Evolutionary conservation across 2,329 filamentous ascomycete genomes (phyloP).

Genomic region (Pseudogymnoascus sp.): DNA sequence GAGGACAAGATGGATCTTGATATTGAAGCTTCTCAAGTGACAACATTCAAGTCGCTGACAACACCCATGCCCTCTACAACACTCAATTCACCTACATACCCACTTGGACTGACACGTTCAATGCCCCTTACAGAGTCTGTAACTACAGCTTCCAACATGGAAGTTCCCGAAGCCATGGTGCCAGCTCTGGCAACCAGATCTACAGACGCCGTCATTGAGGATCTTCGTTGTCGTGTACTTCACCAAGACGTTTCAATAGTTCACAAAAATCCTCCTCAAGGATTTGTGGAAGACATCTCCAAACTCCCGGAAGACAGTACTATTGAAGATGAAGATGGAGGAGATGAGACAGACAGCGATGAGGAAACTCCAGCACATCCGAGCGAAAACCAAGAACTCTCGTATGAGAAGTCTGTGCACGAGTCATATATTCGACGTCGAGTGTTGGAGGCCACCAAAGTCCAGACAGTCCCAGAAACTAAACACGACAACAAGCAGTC

Average conservation of each 20-base stretch:
- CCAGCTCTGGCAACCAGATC: conserved; percentile 21
- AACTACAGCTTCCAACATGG: neutral
- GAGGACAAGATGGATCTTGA: neutral
- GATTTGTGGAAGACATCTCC: neutral
- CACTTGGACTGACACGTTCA: neutral
- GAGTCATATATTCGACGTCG: conserved; percentile 34
- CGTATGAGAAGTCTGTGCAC: conserved; percentile 41
- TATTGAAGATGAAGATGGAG: neutral
- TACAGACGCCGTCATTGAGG: conserved; percentile 24
- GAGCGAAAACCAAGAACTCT: neutral
- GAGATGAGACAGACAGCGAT: conserved; percentile 13
- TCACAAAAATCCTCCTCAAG: neutral
- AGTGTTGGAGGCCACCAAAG: conserved; percentile 21
- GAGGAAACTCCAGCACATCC: conserved; percentile 1
- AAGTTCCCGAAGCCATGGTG: neutral
- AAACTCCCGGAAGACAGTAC: neutral
- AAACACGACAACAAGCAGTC: conserved; percentile 23
- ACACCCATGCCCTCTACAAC: neutral
- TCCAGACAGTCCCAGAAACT: conserved; percentile 14
- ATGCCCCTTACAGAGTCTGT: neutral
- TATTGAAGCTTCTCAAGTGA: neutral
- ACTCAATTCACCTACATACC: neutral
- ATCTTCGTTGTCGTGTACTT: conserved; percentile 16
- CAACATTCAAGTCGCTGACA: neutral
- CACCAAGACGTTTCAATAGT: neutral